These are phyloP conservation scores for Synchytrium microbalum DNA, from an alignment of 371 early-diverging fungal species.

Conservation along the genomic window DNA sequence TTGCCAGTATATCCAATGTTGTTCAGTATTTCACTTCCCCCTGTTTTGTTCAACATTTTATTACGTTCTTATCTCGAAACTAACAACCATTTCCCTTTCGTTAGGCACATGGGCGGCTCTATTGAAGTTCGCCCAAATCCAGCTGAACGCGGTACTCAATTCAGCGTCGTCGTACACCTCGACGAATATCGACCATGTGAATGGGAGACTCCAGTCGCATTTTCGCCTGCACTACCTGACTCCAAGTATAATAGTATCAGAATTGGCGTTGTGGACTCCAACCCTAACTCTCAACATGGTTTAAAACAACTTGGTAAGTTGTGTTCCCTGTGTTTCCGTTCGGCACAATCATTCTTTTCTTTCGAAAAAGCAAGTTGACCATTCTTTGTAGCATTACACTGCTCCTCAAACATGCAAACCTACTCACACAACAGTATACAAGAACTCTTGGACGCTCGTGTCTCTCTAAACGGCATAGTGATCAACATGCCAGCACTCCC, in stretches of 20 bases:
- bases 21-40: too few relatives aligned
- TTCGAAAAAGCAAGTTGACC: too few relatives aligned
- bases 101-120: conserved; percentile 75
- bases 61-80: too few relatives aligned
- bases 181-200: neutral
- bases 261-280: neutral
- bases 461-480: neutral
- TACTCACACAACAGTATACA: neutral
- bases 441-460: neutral
- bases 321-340: too few relatives aligned
- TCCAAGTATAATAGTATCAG: neutral
- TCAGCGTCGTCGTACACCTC: neutral
- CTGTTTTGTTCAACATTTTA: too few relatives aligned
- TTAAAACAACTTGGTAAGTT: neutral
- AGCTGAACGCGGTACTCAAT: conserved; percentile 11
- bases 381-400: neutral
- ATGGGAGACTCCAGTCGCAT: conserved; percentile 8
- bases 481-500: neutral
- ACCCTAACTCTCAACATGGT: neutral
- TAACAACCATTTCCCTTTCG: too few relatives aligned
- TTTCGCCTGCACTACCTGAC: neutral
- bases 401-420: neutral
- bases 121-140: conserved; percentile 50
- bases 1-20: neutral
- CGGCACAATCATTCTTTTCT: too few relatives aligned